A percentile compares a stretch with the other conserved stretches of the same genome.
phyloP scores from a whole-genome alignment of 768 basidiomycete genomes.

The Hemileccinum impolitum region DNA sequence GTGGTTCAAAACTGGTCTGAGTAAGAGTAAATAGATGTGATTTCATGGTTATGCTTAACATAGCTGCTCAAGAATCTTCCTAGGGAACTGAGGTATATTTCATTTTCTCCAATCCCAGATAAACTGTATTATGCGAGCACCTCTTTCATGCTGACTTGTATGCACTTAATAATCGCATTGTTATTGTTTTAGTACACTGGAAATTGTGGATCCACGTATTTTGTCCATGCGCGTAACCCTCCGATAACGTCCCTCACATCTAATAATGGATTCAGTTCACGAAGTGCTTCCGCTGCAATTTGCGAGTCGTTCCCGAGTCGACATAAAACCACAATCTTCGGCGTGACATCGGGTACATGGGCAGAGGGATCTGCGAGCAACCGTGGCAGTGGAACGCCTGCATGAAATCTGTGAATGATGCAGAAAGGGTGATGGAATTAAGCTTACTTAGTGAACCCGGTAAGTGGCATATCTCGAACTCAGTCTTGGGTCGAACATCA shows the following conservation, averaged over 20 bases:
- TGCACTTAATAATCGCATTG: neutral
- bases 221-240: constrained; percentile 79
- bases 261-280: constrained; percentile 19
- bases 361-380: constrained; percentile 60
- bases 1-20: constrained; percentile 69
- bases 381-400: constrained; percentile 72
- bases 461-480: constrained; percentile 85
- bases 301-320: constrained; percentile 93
- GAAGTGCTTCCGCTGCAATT: constrained; percentile 61
- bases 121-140: constrained; percentile 4
- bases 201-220: constrained; percentile 67
- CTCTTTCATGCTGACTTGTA: constrained; percentile 5
- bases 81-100: constrained; percentile 33
- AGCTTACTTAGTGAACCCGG: constrained; percentile 68
- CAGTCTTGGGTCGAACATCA: constrained; percentile 75
- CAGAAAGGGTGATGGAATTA: neutral
- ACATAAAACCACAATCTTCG: constrained; percentile 62
- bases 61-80: neutral
- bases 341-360: constrained; percentile 29
- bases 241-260: constrained; percentile 72
- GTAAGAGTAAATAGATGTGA: constrained; percentile 50
- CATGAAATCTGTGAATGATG: constrained; percentile 3
- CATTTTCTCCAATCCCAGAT: constrained; percentile 27
- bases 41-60: neutral
- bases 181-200: constrained; percentile 67